These are phyloP conservation scores for Myxozyma kluyveri DNA, from an alignment of 805 yeast species.

Conservation along the genomic window DNA sequence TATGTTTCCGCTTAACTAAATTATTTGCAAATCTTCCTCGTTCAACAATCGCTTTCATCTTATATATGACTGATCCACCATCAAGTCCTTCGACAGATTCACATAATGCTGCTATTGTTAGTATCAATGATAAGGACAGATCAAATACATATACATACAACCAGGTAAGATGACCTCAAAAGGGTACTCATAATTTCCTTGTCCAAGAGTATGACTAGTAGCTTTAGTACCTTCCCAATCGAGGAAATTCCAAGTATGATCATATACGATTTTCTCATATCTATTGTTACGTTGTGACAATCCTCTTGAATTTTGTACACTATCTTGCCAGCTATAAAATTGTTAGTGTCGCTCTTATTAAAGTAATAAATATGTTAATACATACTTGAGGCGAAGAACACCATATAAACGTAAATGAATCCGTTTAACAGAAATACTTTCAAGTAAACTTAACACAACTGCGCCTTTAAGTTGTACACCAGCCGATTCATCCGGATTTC, in stretches of 20 bases:
- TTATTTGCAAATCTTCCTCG: slow-evolving; percentile 72
- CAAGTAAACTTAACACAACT: slow-evolving; percentile 70
- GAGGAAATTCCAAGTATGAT: slow-evolving; percentile 72
- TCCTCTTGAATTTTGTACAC: slow-evolving; percentile 29
- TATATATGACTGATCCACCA: slow-evolving; percentile 69
- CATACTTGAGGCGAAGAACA: slow-evolving; percentile 54
- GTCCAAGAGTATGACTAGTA: slow-evolving; percentile 28
- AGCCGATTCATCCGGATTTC: slow-evolving; percentile 71
- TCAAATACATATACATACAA: slow-evolving; percentile 36
- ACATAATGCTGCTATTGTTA: slow-evolving; percentile 45
- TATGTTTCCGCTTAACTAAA: slow-evolving; percentile 62
- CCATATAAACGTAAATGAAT: slow-evolving; percentile 65
- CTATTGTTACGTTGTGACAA: slow-evolving; percentile 35
- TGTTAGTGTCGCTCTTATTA: slow-evolving; percentile 32
- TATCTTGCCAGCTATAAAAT: slow-evolving; percentile 29
- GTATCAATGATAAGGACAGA: neutral
- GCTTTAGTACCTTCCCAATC: slow-evolving; percentile 44
- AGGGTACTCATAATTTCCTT: slow-evolving; percentile 87
- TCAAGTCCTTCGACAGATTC: slow-evolving; percentile 91
- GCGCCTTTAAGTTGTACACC: slow-evolving; percentile 74
- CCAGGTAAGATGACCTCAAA: slow-evolving; percentile 86
- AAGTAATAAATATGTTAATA: slow-evolving; percentile 42
- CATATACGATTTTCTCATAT: slow-evolving; percentile 63
- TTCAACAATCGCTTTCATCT: slow-evolving; percentile 75
- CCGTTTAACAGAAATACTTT: slow-evolving; percentile 67